Base-by-base conservation (phyloP, 2,329 filamentous ascomycete genomes). In the Blumeria hordei region DNA sequence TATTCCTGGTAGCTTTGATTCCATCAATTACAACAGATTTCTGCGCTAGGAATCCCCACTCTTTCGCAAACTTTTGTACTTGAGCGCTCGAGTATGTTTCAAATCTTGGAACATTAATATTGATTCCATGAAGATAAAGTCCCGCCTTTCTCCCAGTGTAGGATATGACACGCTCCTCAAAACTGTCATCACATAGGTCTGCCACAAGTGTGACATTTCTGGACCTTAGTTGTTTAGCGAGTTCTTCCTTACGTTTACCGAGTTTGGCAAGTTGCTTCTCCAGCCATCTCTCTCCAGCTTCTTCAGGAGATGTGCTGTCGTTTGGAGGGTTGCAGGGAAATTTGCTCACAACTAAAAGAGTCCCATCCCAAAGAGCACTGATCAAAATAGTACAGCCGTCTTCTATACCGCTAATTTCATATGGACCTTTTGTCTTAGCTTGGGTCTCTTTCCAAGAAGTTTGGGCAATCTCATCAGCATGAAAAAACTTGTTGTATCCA, bases 351-450 rank as follows among this genome's bases (percentile, higher is more conserved):
- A 98, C 88, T 6, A 98, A 72, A 9, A 98, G 72, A 1, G 85
- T 87, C 37, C 79, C 88, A 63, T 95, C 88, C 63, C 93, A 85
- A 21, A 98, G 73, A 12, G 88, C 92, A 14, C 88, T 83, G 47
- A 98, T 80, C 71, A 98, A 98, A 61, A 98, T 95, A 68, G 98
- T 98, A 68, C 92, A 98, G n/a, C 92, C 92, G 63, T 98, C 98
- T 69, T 98, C 92, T 70, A 98, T 98, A 54, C 96, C 78, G 56
- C 88, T 96, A 55, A 98, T 71, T 69, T 98, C 92, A 63, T 96
- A 98, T 0, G 92, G 92, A 0, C 87, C 88, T 59, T 78, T 71
- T 0, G 92, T 96, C 55, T 83, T 75, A 33, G 69, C 68, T 64
- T 83, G 73, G 57, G 98, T 86, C 63, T 83, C 85, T 14, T 72